Percentiles rank a stretch among this genome's conserved stretches.
Evolutionary conservation across 768 basidiomycete genomes (phyloP).

Genomic region (Phaffia tasmanica): DNA sequence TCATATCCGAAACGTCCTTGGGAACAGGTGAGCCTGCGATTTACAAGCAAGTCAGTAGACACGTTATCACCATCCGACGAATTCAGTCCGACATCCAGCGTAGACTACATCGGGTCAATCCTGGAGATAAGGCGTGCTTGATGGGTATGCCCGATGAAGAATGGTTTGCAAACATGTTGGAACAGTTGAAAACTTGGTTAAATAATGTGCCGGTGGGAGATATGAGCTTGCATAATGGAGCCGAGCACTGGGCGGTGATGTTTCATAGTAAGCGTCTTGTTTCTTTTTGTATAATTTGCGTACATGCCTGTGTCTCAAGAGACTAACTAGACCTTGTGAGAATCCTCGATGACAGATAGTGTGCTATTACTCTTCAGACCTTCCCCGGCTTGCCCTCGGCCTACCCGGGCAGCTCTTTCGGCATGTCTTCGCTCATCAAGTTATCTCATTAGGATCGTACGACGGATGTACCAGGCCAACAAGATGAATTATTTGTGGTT

Average conservation of each 20-base stretch:
- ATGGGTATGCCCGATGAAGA: constrained; percentile 29
- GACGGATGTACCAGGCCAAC: constrained; percentile 38
- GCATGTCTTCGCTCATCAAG: constrained; percentile 38
- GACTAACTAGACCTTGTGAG: background rate
- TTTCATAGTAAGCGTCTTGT: constrained; percentile 38
- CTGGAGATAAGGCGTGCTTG: constrained; percentile 23
- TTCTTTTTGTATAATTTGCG: background rate
- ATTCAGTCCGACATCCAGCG: constrained; percentile 38
- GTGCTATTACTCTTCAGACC: constrained; percentile 38
- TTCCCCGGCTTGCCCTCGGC: constrained; percentile 37
- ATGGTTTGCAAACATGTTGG: constrained; percentile 37
- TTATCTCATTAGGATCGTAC: constrained; percentile 39
- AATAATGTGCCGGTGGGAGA: constrained; percentile 36
- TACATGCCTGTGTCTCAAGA: too few species aligned
- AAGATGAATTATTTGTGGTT: constrained; percentile 34
- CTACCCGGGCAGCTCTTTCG: constrained; percentile 35
- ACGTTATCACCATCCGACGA: constrained; percentile 35
- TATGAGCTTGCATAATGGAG: constrained; percentile 32
- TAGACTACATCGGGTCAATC: constrained; percentile 35
- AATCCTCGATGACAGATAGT: constrained; percentile 30
- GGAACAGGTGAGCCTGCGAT: background rate
- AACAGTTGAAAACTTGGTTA: constrained; percentile 36
- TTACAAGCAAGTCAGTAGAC: constrained; percentile 26
- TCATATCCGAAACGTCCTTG: constrained; percentile 28
- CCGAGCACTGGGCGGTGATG: constrained; percentile 38